Evolutionary conservation across 2,329 filamentous ascomycete species (phyloP), one percentile per base, ranked within the genome.

Genomic region (Amphichorda felina): DNA sequence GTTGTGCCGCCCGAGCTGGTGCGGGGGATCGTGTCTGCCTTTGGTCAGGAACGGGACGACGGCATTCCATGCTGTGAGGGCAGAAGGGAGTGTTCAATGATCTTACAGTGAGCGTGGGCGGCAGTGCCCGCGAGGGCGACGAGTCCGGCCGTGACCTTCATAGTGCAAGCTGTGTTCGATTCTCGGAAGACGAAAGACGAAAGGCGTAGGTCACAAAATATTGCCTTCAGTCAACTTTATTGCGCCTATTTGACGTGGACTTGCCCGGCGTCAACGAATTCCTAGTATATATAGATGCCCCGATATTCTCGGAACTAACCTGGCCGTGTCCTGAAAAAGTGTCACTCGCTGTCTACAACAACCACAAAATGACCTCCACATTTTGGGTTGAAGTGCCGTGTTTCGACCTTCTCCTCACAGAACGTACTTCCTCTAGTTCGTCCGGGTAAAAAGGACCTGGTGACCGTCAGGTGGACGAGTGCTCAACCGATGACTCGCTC

Each of bases 41-140:
- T 64, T 15, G 8, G 3, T 24, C 21, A 24, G 21, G 6, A 24
- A 24, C 6, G n/a, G n/a, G n/a, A n/a, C n/a, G n/a, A n/a, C n/a
- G n/a, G n/a, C n/a, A n/a, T n/a, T n/a, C n/a, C n/a, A n/a, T n/a
- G n/a, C n/a, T n/a, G n/a, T n/a, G n/a, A n/a, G 29, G 16, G 22
- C 4, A 16, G 11, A 18, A 33, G 17, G 14, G n/a, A 10, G 14
- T 21, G 9, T 8, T n/a, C 6, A 11, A 10, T 28, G 7, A 6
- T 41, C 56, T 43, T 43, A 62, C 60, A 63, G 41, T 63, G 60
- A 9, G 56, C 60, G 40, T 57, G 49, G 26, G 49, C 53, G 24
- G 51, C 35, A 29, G 35, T 17, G 24, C 33, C 39, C 18, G 45
- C 45, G 22, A 54, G 42, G 4, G 46, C 42, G 17, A 53, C 38